phyloP scores from a whole-genome alignment of 805 yeast species.

The Hanseniaspora guilliermondii region DNA sequence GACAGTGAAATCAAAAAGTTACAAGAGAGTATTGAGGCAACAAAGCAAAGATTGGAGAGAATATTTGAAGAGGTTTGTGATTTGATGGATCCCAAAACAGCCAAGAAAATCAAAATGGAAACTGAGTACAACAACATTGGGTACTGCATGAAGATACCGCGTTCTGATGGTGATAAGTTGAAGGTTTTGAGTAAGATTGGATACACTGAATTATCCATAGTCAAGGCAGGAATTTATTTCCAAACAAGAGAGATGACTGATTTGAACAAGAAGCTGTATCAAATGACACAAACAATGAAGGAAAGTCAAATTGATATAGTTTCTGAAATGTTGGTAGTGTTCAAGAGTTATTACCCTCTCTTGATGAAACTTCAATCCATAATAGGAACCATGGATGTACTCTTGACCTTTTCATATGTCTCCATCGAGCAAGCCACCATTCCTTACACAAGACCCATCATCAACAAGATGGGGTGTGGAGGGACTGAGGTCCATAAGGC shows the following conservation, averaged over 20 bases:
- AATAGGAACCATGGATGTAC: constrained; percentile 69
- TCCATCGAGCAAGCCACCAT: constrained; percentile 62
- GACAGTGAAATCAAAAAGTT: constrained; percentile 49
- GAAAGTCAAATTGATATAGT: constrained; percentile 67
- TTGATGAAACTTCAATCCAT: constrained; percentile 53
- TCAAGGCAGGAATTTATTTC: constrained; percentile 89
- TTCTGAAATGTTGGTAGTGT: constrained; percentile 66
- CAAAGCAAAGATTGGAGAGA: constrained; percentile 42
- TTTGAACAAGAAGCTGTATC: constrained; percentile 46
- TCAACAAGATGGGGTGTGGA: constrained; percentile 37
- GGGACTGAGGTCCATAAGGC: constrained; percentile 47
- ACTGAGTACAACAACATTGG: constrained; percentile 69
- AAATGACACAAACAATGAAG: constrained; percentile 55
- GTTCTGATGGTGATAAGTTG: constrained; percentile 73
- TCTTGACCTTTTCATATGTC: constrained; percentile 74
- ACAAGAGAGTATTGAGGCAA: constrained; percentile 42
- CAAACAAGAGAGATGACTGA: constrained; percentile 55
- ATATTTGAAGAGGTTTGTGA: constrained; percentile 57
- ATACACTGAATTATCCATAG: constrained; percentile 74
- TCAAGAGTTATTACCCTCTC: constrained; percentile 70
- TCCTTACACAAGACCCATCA: constrained; percentile 63
- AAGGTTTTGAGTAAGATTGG: constrained; percentile 39
- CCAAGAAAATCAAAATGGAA: constrained; percentile 80
- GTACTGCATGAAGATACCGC: constrained; percentile 86
- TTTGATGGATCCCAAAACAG: constrained; percentile 68